These are phyloP conservation scores for Aurinia saxatilis DNA, from an alignment of 345 rosid species.

Conservation along the genomic window DNA sequence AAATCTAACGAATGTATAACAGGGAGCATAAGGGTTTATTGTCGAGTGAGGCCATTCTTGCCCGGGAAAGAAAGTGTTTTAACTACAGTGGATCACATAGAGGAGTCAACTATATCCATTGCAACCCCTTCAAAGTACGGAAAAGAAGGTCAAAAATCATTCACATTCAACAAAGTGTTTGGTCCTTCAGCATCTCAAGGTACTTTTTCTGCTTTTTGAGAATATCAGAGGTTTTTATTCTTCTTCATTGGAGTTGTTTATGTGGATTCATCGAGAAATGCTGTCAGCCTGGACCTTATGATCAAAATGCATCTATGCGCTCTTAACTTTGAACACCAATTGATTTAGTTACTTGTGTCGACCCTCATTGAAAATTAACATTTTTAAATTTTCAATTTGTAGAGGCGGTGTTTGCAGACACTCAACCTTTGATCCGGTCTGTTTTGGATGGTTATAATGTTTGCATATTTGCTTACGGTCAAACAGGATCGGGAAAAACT, in stretches of 20 bases:
- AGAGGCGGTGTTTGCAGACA: conserved; percentile 89
- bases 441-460: conserved; percentile 98
- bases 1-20: conserved; percentile 1
- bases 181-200: conserved; percentile 86
- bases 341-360: neutral
- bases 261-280: neutral
- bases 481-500: conserved; percentile 98
- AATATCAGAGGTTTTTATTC: neutral
- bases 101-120: conserved; percentile 57
- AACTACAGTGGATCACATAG: conserved; percentile 54
- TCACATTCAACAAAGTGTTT: conserved; percentile 85
- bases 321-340: neutral
- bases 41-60: conserved; percentile 87
- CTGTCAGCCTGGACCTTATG: neutral
- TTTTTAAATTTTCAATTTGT: conserved; percentile 24
- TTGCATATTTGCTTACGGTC: conserved; percentile 98
- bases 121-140: conserved; percentile 51
- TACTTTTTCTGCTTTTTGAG: conserved; percentile 6
- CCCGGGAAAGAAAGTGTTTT: conserved; percentile 42
- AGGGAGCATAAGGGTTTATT: conserved; percentile 92
- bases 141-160: conserved; percentile 62
- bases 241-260: neutral
- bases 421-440: conserved; percentile 78
- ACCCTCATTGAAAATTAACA: neutral
- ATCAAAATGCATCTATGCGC: neutral